Evolutionary conservation across 176 grass and related monocot species (phyloP).

Genomic region (Zea mays): Zm-B73-REFERENCE-NAM-5.0 NC_050097.1:207021001-207021500

Average conservation of each 20-base stretch:
- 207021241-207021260: constrained; percentile 80
- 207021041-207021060: constrained; percentile 34
- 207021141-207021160: constrained; percentile 87
- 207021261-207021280: constrained; percentile 72
- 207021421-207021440: constrained; percentile 14
- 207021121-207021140: constrained; percentile 90
- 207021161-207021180: constrained; percentile 96
- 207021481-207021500: background rate
- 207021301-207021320: constrained; percentile 22
- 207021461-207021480: background rate
- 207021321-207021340: constrained; percentile 25
- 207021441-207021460: constrained; percentile 29
- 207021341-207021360: constrained; percentile 18
- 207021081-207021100: constrained; percentile 90
- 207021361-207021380: constrained; percentile 6
- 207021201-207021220: constrained; percentile 72
- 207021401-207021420: constrained; percentile 11
- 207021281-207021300: background rate
- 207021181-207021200: constrained; percentile 58
- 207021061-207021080: constrained; percentile 84
- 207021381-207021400: constrained; percentile 11
- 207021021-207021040: background rate
- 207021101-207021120: constrained; percentile 77
- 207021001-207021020: background rate
- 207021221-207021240: constrained; percentile 70